phyloP scores from a whole-genome alignment of 179 eudicot genomes.

The Spergularia azorica region DNA sequence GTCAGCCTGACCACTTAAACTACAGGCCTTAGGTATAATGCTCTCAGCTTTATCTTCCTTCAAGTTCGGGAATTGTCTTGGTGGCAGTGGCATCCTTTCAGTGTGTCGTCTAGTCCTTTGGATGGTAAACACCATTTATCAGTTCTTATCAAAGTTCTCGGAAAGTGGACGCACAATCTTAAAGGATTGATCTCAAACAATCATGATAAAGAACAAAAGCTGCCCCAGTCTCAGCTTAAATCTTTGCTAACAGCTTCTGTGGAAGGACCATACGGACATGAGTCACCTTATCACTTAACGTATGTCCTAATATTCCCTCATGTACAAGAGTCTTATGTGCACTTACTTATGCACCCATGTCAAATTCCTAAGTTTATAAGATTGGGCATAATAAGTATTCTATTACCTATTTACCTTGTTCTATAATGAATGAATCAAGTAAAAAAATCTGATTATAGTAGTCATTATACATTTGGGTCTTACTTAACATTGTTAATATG shows the following conservation, averaged over 20 bases:
- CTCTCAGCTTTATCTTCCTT: conserved; percentile 88
- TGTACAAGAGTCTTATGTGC: background rate
- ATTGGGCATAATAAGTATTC: no score
- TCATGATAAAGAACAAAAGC: conserved; percentile 35
- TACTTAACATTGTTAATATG: background rate
- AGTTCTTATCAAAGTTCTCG: conserved; percentile 81
- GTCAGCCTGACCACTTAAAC: conserved; percentile 3
- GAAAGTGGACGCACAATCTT: conserved; percentile 73
- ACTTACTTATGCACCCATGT: conserved; percentile 8
- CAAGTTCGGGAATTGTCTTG: conserved; percentile 85
- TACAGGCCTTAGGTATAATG: conserved; percentile 83
- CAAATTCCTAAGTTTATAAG: no score
- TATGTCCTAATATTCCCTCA: conserved; percentile 29
- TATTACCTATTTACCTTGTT: no score
- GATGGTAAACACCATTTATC: conserved; percentile 79
- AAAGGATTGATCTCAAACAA: conserved; percentile 44
- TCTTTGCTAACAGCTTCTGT: conserved; percentile 71
- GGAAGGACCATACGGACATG: conserved; percentile 98
- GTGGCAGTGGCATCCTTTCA: conserved; percentile 97
- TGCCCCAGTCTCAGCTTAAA: conserved; percentile 36
- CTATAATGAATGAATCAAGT: background rate
- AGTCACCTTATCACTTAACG: conserved; percentile 83
- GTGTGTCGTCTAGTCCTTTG: conserved; percentile 92
- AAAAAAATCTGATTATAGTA: no score
- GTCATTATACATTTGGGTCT: no score